phyloP scores from a whole-genome alignment of 116 monocot genomes.

The Iris pallida region DNA sequence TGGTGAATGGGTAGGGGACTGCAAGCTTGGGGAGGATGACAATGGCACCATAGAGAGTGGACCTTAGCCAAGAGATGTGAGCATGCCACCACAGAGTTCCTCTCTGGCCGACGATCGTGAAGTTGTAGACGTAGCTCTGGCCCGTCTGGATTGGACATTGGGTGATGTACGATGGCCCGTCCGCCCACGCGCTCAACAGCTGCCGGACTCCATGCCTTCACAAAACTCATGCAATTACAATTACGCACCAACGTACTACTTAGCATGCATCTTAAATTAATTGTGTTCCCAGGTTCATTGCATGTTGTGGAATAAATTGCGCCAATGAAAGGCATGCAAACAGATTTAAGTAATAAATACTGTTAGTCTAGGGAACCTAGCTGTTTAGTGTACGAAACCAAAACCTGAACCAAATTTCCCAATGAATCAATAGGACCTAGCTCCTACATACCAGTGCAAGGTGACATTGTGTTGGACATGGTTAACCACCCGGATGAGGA shows the following conservation, averaged over 20 bases:
- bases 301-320: too few relatives aligned
- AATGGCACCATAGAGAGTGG: constrained; percentile 29
- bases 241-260: not conserved
- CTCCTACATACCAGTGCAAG: constrained; percentile 29
- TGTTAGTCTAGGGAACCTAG: too few relatives aligned
- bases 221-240: not conserved
- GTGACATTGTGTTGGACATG: constrained; percentile 21
- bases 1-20: constrained; percentile 33
- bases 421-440: not conserved
- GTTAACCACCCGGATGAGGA: constrained; percentile 27
- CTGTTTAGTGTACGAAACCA: too few relatives aligned
- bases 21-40: constrained; percentile 34
- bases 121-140: constrained; percentile 33
- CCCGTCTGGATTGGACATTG: constrained; percentile 43
- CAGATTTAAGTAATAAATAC: too few relatives aligned
- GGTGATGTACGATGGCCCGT: constrained; percentile 30
- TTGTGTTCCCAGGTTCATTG: too few relatives aligned
- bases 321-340: too few relatives aligned
- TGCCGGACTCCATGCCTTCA: constrained; percentile 36
- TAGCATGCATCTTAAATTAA: not conserved
- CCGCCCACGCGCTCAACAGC: constrained; percentile 26
- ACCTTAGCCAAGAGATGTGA: constrained; percentile 35
- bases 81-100: constrained; percentile 51
- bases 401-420: not conserved
- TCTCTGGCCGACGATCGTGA: constrained; percentile 26